Base-by-base conservation (phyloP, 1,139 yeast genomes). In the Eremothecium gossypii region DNA sequence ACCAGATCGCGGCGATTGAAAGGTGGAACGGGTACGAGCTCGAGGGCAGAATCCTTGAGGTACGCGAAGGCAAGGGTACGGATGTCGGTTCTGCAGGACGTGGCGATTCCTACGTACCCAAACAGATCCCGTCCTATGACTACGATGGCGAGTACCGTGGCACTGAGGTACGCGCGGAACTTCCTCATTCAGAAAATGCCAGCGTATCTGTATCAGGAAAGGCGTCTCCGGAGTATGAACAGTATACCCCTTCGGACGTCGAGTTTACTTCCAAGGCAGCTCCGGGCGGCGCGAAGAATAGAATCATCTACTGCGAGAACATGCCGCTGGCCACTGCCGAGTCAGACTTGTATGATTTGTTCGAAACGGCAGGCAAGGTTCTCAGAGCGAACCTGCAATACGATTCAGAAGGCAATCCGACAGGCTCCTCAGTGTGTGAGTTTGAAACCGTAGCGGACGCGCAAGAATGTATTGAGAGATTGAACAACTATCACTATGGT, bases 311-410 rank as follows among this genome's bases (percentile, higher is more conserved):
- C 58, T 89, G 83, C 35, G 73, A 73, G 42, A 91, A 89, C 65
- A 70, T 91, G 58, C 97, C 97, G 29, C 86, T 78, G 73, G 83
- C 89, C 38, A 89, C 97, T 20, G 77, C 87, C 34, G 79, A 80
- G 53, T 82, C 82, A 46, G 97, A 91, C 63, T 73, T 91, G 52
- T 77, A 72, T 49, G 96, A 89, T 52, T 72, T 91, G 47, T 89
- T 89, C 61, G 93, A 83, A 58, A 82, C 94, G 28, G 77, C 87
- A 42, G 96, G 95, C 27, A 69, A 75, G 42, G 91, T 89, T 27
- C 68, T 67, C 36, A 72, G 73, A 41, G 96, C 96, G 14, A 95
- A 86, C 61, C 71, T 89, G 49, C 86, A 81, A 60, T 75, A 66
- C 53, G 77, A 76, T 54, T 64, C 71, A 4, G 67, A 67, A 29